Evolutionary conservation across 2,329 filamentous ascomycete genomes (phyloP), one percentile per base, ranked within the genome.

Genomic region (Xylariales sp.): DNA sequence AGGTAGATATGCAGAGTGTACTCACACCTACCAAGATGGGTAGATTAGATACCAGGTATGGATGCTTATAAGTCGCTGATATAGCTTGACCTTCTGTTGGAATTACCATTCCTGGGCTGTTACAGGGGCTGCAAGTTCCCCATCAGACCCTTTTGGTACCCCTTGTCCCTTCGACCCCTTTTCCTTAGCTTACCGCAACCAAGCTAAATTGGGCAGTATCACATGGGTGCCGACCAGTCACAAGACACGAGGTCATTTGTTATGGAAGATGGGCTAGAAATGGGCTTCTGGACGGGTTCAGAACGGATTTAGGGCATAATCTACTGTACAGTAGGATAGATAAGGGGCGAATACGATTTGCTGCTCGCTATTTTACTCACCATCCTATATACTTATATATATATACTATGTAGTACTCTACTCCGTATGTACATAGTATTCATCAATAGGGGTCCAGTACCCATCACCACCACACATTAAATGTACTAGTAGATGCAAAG

Each of bases 171-270:
- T 50, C 34, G 52, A 62, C 56, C 65, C 65, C 65, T 57, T 65
- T 68, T 65, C 41, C 46, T 46, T 68, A 68, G 52, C 50, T 28
- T 39, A 10, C 45, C 61, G 57, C 53, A 54, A 49, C 66, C 57
- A 68, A 50, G 62, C 66, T 36, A 16, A 18, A 68, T 62, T 61
- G 65, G 66, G 66, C 62, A 68, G 53, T 49, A 62, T 49, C 43
- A 30, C 53, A 50, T 62, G 50, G 62, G 23, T 48, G 46, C 53
- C 5, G 43, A 41, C 62, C 53, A 65, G 65, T 65, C 66, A 62
- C 62, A 58, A 55, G 66, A 62, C 46, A 18, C 45, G 54, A 54
- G 48, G 53, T 52, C 28, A 28, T 9, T 56, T 45, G 23, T 43
- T 43, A 16, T 49, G 3, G 6, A 18, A 30, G 28, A 41, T 41